Percentiles rank a stretch among this genome's conserved stretches.
These are phyloP conservation scores for Lizanozyma gosingica DNA, from an alignment of 1,139 yeast species.

Conservation along the genomic window DNA sequence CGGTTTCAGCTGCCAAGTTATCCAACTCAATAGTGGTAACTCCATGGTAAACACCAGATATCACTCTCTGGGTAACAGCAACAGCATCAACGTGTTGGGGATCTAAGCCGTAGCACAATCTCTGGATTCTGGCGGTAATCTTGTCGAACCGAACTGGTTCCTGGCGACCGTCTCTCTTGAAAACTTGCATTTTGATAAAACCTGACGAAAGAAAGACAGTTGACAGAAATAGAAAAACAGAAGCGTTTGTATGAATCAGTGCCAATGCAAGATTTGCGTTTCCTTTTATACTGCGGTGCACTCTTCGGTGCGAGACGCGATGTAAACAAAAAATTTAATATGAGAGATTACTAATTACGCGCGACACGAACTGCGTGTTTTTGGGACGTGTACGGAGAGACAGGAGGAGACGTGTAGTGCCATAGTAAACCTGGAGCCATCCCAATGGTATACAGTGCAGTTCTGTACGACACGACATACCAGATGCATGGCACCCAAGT, in stretches of 20 bases:
- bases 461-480: too few species aligned
- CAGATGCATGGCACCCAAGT: too few species aligned
- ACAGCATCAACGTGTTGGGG: constrained; percentile 80
- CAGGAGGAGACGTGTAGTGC: too few species aligned
- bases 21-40: constrained; percentile 24
- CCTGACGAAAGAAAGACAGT: neutral
- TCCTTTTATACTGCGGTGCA: neutral
- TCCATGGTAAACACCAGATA: constrained; percentile 70
- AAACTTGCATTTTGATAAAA: constrained; percentile 37
- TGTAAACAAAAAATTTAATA: neutral
- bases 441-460: too few species aligned
- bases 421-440: too few species aligned
- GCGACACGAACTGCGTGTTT: too few species aligned
- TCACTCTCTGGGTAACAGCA: constrained; percentile 80
- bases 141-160: constrained; percentile 80
- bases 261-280: too few species aligned
- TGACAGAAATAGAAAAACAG: too few species aligned
- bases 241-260: too few species aligned
- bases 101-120: constrained; percentile 74
- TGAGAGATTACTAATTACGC: too few species aligned
- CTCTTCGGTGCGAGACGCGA: too few species aligned
- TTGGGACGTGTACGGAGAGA: too few species aligned
- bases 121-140: constrained; percentile 42
- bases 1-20: constrained; percentile 32
- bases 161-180: constrained; percentile 66